phyloP scores from a whole-genome alignment of 106 monocot species.

The Phalaenopsis aphrodite region DNA sequence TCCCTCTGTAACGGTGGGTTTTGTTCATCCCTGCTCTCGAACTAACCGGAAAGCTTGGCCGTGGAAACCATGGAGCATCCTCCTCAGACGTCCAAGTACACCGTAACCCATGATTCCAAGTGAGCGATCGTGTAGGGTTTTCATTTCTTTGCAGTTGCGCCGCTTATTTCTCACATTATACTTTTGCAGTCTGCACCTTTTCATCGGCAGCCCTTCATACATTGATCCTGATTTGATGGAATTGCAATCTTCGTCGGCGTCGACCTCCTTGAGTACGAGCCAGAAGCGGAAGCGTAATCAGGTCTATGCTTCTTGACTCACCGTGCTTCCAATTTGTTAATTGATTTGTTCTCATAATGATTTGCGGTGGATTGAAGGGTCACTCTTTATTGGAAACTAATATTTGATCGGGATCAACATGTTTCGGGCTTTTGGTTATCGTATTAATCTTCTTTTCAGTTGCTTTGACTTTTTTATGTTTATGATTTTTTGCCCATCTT shows the following conservation, averaged over 20 bases:
- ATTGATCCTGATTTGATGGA: slow-evolving; percentile 32
- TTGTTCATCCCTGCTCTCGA: not conserved
- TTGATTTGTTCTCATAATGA: not conserved
- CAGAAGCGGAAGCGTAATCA: slow-evolving; percentile 28
- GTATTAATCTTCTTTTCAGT: not conserved
- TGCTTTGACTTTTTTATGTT: not conserved
- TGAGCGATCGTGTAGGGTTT: not conserved
- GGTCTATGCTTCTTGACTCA: slow-evolving; percentile 4
- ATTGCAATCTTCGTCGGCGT: slow-evolving; percentile 6
- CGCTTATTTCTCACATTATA: not conserved
- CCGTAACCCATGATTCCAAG: not conserved
- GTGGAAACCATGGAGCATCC: slow-evolving; percentile 9
- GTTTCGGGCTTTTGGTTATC: not conserved
- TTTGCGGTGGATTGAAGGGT: not conserved
- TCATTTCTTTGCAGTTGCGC: no score
- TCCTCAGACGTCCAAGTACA: not conserved
- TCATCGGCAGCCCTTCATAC: slow-evolving; percentile 18
- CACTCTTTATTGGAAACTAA: not conserved
- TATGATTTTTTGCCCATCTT: not conserved
- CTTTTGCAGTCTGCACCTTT: slow-evolving; percentile 16
- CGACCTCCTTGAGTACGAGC: slow-evolving; percentile 13
- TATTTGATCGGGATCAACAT: not conserved
- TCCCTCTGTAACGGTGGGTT: no score
- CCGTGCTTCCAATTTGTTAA: not conserved
- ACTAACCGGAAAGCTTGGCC: not conserved